A percentile compares a stretch with the other conserved stretches of the same genome.
phyloP scores from a whole-genome alignment of 1,139 yeast species.

The Schwanniomyces etchellsii region DNA sequence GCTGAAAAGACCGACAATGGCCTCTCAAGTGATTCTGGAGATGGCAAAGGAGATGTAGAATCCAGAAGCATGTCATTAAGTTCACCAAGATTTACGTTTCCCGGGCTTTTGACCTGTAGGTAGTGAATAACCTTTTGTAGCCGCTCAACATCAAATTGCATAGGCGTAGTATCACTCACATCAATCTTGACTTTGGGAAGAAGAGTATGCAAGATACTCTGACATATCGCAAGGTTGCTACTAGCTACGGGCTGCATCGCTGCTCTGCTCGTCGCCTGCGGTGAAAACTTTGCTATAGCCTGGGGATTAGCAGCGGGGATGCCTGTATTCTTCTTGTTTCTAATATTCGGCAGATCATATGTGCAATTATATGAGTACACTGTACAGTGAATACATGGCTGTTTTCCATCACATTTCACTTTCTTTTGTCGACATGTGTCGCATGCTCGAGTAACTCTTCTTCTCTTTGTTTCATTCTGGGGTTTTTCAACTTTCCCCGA shows the following conservation, averaged over 20 bases:
- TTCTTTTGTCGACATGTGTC: slow-evolving; percentile 74
- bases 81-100: slow-evolving; percentile 15
- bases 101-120: slow-evolving; percentile 16
- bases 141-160: slow-evolving; percentile 29
- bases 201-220: slow-evolving; percentile 32
- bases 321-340: slow-evolving; percentile 40
- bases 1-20: slow-evolving; percentile 14
- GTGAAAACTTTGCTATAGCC: background rate
- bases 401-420: slow-evolving; percentile 83
- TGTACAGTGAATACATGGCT: slow-evolving; percentile 85
- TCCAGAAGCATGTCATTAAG: slow-evolving; percentile 22
- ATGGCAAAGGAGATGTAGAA: slow-evolving; percentile 10
- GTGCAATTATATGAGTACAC: slow-evolving; percentile 75
- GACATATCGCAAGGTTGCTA: slow-evolving; percentile 12
- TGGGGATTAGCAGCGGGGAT: slow-evolving; percentile 22
- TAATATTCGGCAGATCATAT: slow-evolving; percentile 67
- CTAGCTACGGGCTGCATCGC: background rate
- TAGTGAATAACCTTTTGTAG: slow-evolving; percentile 20
- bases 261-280: slow-evolving; percentile 1
- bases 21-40: slow-evolving; percentile 8
- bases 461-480: slow-evolving; percentile 43
- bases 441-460: slow-evolving; percentile 82
- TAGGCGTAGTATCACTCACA: slow-evolving; percentile 25
- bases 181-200: slow-evolving; percentile 45
- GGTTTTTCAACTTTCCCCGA: slow-evolving; percentile 4